Conservation (phyloP, 139 green algal genomes). For the Chlamydomonas sphaeroides region DNA sequence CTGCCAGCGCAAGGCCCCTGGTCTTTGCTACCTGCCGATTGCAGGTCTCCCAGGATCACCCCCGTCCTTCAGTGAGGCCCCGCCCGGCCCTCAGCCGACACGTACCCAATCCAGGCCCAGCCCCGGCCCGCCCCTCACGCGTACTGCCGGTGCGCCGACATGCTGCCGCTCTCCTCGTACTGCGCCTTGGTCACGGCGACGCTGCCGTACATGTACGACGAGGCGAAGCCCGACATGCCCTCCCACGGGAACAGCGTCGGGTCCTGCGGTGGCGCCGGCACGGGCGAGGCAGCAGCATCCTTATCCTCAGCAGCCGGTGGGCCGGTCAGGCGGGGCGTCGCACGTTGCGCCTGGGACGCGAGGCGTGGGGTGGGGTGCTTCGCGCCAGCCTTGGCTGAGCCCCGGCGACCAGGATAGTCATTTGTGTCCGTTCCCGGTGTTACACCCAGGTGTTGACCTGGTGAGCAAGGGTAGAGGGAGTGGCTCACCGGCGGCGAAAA, state of each 20-base stretch:
- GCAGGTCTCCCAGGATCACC: too few relatives aligned
- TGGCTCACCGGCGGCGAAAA: slow-evolving; percentile 45
- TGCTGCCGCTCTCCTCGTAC: slow-evolving; percentile 65
- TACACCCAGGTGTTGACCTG: not conserved
- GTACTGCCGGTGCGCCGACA: slow-evolving; percentile 27
- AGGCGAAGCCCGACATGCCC: slow-evolving; percentile 65
- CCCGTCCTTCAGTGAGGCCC: too few relatives aligned
- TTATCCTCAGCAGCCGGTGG: too few relatives aligned
- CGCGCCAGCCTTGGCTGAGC: too few relatives aligned
- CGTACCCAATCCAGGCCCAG: too few relatives aligned
- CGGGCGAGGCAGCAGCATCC: too few relatives aligned
- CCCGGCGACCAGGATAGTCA: not conserved
- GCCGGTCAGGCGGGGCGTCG: not conserved
- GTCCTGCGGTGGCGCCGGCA: slow-evolving; percentile 35
- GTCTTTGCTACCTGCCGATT: too few relatives aligned
- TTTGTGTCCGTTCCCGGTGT: not conserved
- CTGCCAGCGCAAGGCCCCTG: too few relatives aligned
- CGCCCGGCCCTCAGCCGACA: too few relatives aligned
- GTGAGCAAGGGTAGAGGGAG: too few relatives aligned
- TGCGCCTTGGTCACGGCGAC: slow-evolving; percentile 62
- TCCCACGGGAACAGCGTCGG: slow-evolving; percentile 68
- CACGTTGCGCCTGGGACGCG: too few relatives aligned
- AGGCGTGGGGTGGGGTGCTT: too few relatives aligned
- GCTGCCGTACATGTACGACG: slow-evolving; percentile 45
- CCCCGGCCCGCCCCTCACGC: not conserved